Conservation (phyloP, 1,284 basidiomycete species). For the Neolentinus lepideus region DNA sequence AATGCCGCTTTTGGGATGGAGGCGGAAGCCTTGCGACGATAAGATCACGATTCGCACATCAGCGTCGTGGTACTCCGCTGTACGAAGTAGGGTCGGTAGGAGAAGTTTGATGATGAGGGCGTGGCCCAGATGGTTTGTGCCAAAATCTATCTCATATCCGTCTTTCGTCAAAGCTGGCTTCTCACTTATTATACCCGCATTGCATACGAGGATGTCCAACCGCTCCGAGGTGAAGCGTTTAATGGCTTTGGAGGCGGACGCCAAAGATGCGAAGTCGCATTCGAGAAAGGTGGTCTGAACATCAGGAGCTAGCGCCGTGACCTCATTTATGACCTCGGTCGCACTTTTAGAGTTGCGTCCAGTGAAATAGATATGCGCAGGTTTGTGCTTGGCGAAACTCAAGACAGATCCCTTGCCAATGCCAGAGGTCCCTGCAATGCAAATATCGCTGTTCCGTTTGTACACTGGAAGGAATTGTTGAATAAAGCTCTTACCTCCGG, state of each 20-base stretch:
- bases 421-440: neutral
- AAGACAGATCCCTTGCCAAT: neutral
- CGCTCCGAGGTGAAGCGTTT: neutral
- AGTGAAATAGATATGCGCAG: neutral
- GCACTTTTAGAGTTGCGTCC: neutral
- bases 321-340: neutral
- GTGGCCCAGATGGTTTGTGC: neutral
- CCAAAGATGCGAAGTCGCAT: neutral
- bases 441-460: neutral
- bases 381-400: neutral
- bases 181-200: neutral
- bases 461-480: neutral
- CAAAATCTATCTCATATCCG: neutral
- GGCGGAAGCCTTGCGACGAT: neutral
- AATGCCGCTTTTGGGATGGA: neutral
- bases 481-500: neutral
- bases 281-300: neutral
- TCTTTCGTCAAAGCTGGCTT: neutral
- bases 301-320: neutral
- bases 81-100: neutral
- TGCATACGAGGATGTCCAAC: neutral
- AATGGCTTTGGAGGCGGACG: neutral
- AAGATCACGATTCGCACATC: neutral
- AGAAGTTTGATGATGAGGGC: neutral
- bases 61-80: neutral